Conservation (phyloP, 306 rosid genomes). For the Citrullus mucosospermus region DNA sequence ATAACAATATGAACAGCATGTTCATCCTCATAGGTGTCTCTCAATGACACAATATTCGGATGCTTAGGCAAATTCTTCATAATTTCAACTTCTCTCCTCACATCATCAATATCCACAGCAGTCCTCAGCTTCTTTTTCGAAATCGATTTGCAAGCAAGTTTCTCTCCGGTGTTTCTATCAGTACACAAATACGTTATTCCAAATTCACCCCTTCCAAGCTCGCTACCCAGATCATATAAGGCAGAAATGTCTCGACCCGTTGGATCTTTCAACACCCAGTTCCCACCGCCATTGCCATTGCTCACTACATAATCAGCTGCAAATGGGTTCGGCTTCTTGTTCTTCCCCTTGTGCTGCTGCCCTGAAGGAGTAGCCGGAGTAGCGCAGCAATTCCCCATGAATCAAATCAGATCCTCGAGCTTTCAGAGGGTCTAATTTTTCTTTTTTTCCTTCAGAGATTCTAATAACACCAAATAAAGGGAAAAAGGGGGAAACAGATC, state of each 20-base stretch:
- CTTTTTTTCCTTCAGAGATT: neutral
- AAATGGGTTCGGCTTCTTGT: conserved; percentile 19
- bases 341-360: conserved; percentile 6
- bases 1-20: conserved; percentile 23
- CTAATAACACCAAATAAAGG: neutral
- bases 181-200: conserved; percentile 17
- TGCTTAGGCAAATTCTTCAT: conserved; percentile 29
- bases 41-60: conserved; percentile 19
- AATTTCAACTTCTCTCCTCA: conserved; percentile 23
- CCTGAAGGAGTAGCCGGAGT: conserved; percentile 7
- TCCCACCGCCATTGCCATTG: conserved; percentile 18
- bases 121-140: conserved; percentile 26
- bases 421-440: neutral
- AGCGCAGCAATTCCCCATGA: conserved; percentile 25
- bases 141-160: conserved; percentile 22
- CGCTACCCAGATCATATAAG: conserved; percentile 13
- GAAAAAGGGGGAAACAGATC: neutral
- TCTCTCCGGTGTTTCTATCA: conserved; percentile 11
- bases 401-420: conserved; percentile 9
- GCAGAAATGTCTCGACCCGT: conserved; percentile 13
- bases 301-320: conserved; percentile 10
- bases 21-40: conserved; percentile 20
- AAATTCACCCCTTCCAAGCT: conserved; percentile 25
- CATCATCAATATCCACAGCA: conserved; percentile 21
- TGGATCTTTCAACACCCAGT: conserved; percentile 18